Percentiles rank a stretch among this genome's conserved stretches.
Conservation (phyloP, 2,329 filamentous ascomycete genomes). For the Fonsecaea erecta region DNA sequence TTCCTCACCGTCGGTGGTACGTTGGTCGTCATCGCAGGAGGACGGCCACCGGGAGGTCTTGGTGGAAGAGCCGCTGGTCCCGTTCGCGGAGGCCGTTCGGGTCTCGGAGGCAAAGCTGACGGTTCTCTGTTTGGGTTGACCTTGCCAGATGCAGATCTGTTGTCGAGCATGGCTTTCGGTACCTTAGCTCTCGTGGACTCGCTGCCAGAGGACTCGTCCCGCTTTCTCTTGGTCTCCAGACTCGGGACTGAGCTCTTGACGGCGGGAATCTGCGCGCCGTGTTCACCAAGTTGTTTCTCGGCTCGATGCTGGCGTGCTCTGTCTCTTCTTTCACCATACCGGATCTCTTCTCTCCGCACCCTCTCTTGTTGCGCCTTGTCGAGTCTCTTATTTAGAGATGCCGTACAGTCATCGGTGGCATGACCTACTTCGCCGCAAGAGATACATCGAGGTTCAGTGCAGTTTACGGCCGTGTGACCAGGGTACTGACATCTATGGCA, state of each 20-base stretch:
- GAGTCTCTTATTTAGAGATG: constrained; percentile 41
- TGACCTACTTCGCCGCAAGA: constrained; percentile 54
- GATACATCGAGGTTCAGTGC: constrained; percentile 49
- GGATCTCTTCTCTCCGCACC: constrained; percentile 46
- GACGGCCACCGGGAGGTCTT: neutral
- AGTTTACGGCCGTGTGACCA: constrained; percentile 47
- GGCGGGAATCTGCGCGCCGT: constrained; percentile 51
- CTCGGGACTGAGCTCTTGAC: constrained; percentile 34
- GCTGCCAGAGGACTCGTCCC: constrained; percentile 26
- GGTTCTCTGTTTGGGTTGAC: neutral
- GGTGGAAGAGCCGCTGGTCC: constrained; percentile 5
- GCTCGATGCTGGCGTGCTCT: constrained; percentile 46
- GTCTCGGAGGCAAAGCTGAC: neutral
- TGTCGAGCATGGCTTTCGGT: constrained; percentile 12
- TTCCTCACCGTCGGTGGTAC: constrained; percentile 29
- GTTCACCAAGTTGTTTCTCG: constrained; percentile 49
- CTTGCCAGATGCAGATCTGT: constrained; percentile 1
- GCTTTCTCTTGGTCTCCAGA: constrained; percentile 33
- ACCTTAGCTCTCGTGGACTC: constrained; percentile 22
- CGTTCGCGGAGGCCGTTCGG: constrained; percentile 13
- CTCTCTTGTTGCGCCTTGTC: constrained; percentile 44
- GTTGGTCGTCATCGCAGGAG: constrained; percentile 8
- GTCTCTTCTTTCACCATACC: constrained; percentile 43
- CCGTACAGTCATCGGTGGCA: constrained; percentile 42
- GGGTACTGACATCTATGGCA: constrained; percentile 50